Conservation (phyloP, 495 filamentous ascomycete species). For the Neurospora sp. region DNA sequence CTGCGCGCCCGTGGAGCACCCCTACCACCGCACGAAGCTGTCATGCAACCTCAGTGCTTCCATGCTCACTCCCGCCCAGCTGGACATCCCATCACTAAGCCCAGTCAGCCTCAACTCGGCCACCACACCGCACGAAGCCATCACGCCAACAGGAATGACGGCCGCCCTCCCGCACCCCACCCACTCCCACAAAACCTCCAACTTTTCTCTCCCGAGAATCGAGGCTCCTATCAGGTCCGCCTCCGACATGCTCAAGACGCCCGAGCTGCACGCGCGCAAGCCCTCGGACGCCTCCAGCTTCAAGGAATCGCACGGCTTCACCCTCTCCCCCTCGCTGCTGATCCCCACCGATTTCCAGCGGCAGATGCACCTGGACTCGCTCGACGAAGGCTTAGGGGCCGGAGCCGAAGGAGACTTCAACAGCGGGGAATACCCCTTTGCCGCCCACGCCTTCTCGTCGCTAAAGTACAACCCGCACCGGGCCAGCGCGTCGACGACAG, state of each 20-base stretch:
- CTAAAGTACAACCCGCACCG: conserved; percentile 15
- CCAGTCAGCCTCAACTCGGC: conserved; percentile 32
- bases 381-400: conserved; percentile 5
- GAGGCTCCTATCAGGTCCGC: conserved; percentile 16
- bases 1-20: conserved; percentile 15
- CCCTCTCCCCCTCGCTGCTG: conserved; percentile 42
- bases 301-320: conserved; percentile 45
- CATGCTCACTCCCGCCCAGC: conserved; percentile 30
- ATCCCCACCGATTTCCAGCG: conserved; percentile 42
- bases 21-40: conserved; percentile 9
- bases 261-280: conserved; percentile 21
- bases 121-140: conserved; percentile 24
- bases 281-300: conserved; percentile 40
- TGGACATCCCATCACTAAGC: conserved; percentile 38
- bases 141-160: conserved; percentile 27
- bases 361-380: conserved; percentile 20
- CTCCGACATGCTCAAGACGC: conserved; percentile 16
- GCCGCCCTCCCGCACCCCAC: not conserved
- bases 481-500: conserved; percentile 36
- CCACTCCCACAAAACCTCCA: conserved; percentile 22
- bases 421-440: conserved; percentile 12
- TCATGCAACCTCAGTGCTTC: conserved; percentile 21
- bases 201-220: conserved; percentile 32
- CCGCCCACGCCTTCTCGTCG: conserved; percentile 17
- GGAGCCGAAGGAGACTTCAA: conserved; percentile 20